Base-by-base conservation (phyloP, 768 basidiomycete genomes). In the Lentinula sp. region DNA sequence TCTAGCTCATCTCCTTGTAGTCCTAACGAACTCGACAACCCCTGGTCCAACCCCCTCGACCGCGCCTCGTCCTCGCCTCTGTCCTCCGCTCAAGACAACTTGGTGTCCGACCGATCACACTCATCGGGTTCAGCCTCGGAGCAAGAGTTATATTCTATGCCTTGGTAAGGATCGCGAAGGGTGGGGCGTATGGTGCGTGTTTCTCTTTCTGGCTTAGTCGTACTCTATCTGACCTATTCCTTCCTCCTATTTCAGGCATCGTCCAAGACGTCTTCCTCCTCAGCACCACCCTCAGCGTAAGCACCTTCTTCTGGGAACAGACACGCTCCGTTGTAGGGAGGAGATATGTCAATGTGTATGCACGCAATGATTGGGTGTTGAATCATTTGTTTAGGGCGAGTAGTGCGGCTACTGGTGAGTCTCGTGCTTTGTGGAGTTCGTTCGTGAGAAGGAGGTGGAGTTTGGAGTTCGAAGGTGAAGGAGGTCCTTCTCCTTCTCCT, bases 311-410 rank as follows among this genome's bases (percentile, higher is more conserved):
- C 42, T 98, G 96, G 97, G 81, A 83, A 28, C 86, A 90, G 58
- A 91, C 85, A 0, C 85, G 96, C 13, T 85, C 88, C 2, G 91
- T 88, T 20, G 90, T 98, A 3, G 88, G 93, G 0, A 97, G 97
- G 1, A 82, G 95, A 56, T 94, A 95, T 68, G 95, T 98, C 59
- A 99, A 98, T 66, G 80, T 76, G 18, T 97, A 83, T 64, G 91
- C 94, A 6, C 84, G 84, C 64, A 95, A 91, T 68, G 97, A 99
- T 73, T 99, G 97, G 97, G 88, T 99, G 36, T 75, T 99, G 45
- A 98, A 98, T 66, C 98, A 98, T 72, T 80, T 98, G 16, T 98
- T 98, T 76, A 85, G 97, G 18, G 96, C 96, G 1, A 95, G 96
- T 16, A 88, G 87, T n/a, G n/a, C n/a, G n/a, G n/a, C n/a, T n/a